phyloP scores from a whole-genome alignment of 129 eudicot genomes.

The Ambrosia trifida region DNA sequence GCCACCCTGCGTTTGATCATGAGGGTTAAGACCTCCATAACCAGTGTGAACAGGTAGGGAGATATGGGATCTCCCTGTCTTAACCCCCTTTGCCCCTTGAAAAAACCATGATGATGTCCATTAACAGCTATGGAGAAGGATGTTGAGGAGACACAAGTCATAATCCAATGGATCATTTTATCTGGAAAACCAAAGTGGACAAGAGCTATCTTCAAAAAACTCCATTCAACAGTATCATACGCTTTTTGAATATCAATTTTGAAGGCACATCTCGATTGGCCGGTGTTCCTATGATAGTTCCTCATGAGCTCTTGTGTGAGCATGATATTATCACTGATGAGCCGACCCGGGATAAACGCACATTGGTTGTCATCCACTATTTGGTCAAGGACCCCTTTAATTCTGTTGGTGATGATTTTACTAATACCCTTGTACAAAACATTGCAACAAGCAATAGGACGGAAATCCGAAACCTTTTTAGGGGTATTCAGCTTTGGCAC shows the following conservation, averaged over 20 bases:
- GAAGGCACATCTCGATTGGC: not conserved
- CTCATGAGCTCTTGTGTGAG: not conserved
- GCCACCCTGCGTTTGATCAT: not conserved
- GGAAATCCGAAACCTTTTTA: not conserved
- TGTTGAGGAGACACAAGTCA: not conserved
- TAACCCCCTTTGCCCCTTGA: not conserved
- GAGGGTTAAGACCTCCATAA: not conserved
- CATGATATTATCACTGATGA: not conserved
- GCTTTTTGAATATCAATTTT: not conserved
- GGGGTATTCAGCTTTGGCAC: not conserved
- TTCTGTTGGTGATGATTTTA: not conserved
- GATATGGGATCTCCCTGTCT: not conserved
- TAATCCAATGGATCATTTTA: not conserved
- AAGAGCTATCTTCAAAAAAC: accelerated
- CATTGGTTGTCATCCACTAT: not conserved
- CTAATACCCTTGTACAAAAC: not conserved
- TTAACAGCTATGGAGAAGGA: not conserved
- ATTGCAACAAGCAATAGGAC: not conserved
- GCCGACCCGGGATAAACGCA: not conserved
- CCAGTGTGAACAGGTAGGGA: not conserved
- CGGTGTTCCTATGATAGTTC: not conserved
- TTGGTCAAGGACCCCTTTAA: not conserved
- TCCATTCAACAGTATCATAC: not conserved
- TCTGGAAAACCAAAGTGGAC: accelerated
- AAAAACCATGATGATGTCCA: not conserved